Percentiles rank a stretch among this genome's conserved stretches.
Evolutionary conservation across 805 yeast genomes (phyloP).

Genomic region (Priceomyces fermenticarens): DNA sequence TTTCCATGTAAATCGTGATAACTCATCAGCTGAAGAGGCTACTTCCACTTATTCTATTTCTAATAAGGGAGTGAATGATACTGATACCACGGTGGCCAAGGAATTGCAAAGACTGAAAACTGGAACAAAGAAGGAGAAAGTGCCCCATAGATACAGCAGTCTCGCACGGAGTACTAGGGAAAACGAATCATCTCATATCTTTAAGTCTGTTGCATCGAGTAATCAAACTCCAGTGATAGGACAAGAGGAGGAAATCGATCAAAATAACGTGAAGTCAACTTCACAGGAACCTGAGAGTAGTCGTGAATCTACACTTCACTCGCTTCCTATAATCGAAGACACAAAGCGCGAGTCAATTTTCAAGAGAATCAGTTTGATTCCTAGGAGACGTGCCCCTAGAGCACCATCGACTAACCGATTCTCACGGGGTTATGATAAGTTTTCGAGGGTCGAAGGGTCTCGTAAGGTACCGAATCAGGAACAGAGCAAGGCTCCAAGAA

Average conservation of each 20-base stretch:
- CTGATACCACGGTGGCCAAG: background rate
- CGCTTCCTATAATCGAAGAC: slow-evolving; percentile 1
- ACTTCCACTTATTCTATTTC: background rate
- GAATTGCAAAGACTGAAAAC: background rate
- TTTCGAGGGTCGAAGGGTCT: slow-evolving; percentile 3
- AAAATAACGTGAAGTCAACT: slow-evolving; percentile 1
- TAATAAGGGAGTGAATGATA: background rate
- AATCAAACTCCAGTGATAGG: slow-evolving; percentile 4
- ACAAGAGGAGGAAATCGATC: background rate
- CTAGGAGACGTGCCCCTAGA: slow-evolving; percentile 38
- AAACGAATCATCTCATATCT: slow-evolving; percentile 1
- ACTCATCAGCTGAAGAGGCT: background rate
- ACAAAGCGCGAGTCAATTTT: slow-evolving; percentile 13
- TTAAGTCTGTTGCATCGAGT: background rate
- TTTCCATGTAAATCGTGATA: background rate
- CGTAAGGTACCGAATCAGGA: background rate
- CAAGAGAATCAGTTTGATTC: slow-evolving; percentile 31
- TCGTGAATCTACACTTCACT: background rate
- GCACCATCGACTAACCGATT: slow-evolving; percentile 29
- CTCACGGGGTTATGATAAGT: slow-evolving; percentile 24
- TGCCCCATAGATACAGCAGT: background rate
- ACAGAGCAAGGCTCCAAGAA: slow-evolving; percentile 2
- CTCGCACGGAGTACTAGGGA: background rate
- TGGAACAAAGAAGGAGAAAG: too few species aligned
- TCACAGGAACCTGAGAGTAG: background rate